Percentiles rank a stretch among this genome's conserved stretches.
Conservation (phyloP, 306 rosid genomes). For the Quercus mongolica region DNA sequence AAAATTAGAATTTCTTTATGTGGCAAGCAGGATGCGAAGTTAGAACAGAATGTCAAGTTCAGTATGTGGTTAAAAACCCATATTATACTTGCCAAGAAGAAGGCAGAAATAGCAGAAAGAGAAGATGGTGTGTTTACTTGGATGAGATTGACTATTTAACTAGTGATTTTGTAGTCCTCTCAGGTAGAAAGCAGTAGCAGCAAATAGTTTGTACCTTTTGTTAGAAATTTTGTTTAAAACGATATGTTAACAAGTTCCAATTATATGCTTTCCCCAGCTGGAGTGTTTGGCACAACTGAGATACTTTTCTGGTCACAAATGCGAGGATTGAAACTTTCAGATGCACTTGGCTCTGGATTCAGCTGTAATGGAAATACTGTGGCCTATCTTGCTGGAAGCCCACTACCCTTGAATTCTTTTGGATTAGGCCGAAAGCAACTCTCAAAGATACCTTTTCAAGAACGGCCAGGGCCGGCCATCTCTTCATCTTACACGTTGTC, state of each 20-base stretch:
- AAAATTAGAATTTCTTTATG: not conserved
- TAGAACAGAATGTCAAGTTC: slow-evolving; percentile 22
- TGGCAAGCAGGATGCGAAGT: slow-evolving; percentile 26
- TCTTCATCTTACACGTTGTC: slow-evolving; percentile 31
- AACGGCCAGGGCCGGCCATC: slow-evolving; percentile 35
- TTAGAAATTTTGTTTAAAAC: not conserved
- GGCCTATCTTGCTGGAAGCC: slow-evolving; percentile 37
- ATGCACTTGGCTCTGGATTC: slow-evolving; percentile 37
- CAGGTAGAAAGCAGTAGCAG: slow-evolving; percentile 19
- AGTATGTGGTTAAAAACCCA: slow-evolving; percentile 20
- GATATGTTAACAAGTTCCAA: not conserved
- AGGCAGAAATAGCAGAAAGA: slow-evolving; percentile 1
- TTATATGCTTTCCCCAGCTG: slow-evolving; percentile 11
- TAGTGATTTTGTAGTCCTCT: slow-evolving; percentile 31
- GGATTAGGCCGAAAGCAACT: slow-evolving; percentile 26
- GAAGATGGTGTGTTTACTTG: slow-evolving; percentile 34
- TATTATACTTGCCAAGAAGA: slow-evolving; percentile 1
- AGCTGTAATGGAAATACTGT: slow-evolving; percentile 39
- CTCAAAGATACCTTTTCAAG: slow-evolving; percentile 22
- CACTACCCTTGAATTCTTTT: slow-evolving; percentile 18
- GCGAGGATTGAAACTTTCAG: slow-evolving; percentile 30
- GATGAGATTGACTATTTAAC: slow-evolving; percentile 31
- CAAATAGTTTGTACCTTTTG: not conserved
- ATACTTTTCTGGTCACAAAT: slow-evolving; percentile 36
- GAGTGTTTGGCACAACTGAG: slow-evolving; percentile 35